A percentile compares a stretch with the other conserved stretches of the same genome.
These are phyloP conservation scores for Lactarius trivialis DNA, from an alignment of 768 basidiomycete species.

Conservation along the genomic window DNA sequence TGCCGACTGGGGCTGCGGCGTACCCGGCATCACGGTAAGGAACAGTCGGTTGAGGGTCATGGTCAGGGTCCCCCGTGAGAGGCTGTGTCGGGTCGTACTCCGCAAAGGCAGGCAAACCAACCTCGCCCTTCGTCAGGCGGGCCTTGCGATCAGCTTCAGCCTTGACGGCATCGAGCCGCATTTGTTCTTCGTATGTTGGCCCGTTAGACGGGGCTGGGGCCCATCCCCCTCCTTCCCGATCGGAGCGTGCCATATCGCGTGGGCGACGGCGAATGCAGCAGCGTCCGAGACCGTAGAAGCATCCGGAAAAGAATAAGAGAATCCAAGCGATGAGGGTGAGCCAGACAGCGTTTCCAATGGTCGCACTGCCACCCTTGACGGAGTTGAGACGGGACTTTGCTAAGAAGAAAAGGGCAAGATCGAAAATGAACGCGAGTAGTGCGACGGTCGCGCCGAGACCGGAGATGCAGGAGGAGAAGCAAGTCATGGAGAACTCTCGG, in stretches of 20 bases:
- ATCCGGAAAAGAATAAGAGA: conserved; percentile 84
- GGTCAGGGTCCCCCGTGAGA: conserved; percentile 52
- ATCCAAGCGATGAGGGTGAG: conserved; percentile 82
- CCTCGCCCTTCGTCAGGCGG: conserved; percentile 49
- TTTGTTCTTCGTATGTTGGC: conserved; percentile 48
- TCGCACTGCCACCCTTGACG: conserved; percentile 65
- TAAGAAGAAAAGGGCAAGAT: conserved; percentile 85
- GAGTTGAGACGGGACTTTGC: conserved; percentile 77
- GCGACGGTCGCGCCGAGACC: conserved; percentile 75
- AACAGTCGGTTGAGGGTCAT: conserved; percentile 29
- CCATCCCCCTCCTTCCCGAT: conserved; percentile 14
- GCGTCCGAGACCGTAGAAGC: conserved; percentile 77
- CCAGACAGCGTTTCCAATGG: conserved; percentile 88
- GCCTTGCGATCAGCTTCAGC: conserved; percentile 83
- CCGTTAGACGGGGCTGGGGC: conserved; percentile 23
- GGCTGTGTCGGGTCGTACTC: conserved; percentile 60
- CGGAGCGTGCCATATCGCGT: conserved; percentile 31
- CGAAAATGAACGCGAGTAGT: conserved; percentile 87
- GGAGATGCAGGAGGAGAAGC: conserved; percentile 74
- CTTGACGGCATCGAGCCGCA: conserved; percentile 80
- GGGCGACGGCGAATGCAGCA: conserved; percentile 70
- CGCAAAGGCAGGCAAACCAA: conserved; percentile 68
- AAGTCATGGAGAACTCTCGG: conserved; percentile 79
- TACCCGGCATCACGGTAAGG: conserved; percentile 46
- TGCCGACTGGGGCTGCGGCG: conserved; percentile 53